A percentile compares a stretch with the other conserved stretches of the same genome.
These are phyloP conservation scores for Gnaphalium uliginosum DNA, from an alignment of 129 eudicot genomes.

Conservation along the genomic window DNA sequence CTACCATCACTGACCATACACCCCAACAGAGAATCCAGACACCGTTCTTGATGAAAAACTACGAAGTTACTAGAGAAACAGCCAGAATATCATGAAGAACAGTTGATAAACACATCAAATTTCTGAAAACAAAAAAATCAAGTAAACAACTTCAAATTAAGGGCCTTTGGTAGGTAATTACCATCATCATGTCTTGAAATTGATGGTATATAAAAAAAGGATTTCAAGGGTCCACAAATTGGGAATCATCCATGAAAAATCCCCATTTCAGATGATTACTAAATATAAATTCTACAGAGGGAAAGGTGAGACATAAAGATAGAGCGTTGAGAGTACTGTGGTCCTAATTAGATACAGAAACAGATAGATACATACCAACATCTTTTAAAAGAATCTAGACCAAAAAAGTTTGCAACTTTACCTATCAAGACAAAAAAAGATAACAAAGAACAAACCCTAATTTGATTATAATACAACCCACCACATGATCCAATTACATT, in stretches of 20 bases:
- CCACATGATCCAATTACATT: constrained; percentile 11
- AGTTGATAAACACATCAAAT: neutral
- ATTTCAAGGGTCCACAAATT: neutral
- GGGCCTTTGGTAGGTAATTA: constrained; percentile 1
- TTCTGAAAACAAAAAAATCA: neutral
- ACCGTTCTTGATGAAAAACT: neutral
- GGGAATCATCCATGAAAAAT: constrained; percentile 1
- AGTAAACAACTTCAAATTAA: constrained; percentile 6
- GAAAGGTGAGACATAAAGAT: neutral
- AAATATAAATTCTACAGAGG: neutral
- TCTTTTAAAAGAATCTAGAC: constrained; percentile 24
- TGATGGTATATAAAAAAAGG: neutral
- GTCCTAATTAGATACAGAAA: constrained; percentile 4
- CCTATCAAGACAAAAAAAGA: neutral
- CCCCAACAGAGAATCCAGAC: constrained; percentile 12
- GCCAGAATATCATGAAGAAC: constrained; percentile 11
- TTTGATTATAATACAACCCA: constrained; percentile 5
- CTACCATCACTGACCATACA: neutral
- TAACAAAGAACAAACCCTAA: constrained; percentile 11
- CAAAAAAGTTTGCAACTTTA: constrained; percentile 3
- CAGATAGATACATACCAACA: constrained; percentile 10
- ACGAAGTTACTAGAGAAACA: neutral
- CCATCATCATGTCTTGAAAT: neutral
- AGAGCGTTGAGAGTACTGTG: constrained; percentile 15
- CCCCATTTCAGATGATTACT: constrained; percentile 9